These are phyloP conservation scores for Bisporella sp. DNA, from an alignment of 2,329 filamentous ascomycete species.

Conservation along the genomic window DNA sequence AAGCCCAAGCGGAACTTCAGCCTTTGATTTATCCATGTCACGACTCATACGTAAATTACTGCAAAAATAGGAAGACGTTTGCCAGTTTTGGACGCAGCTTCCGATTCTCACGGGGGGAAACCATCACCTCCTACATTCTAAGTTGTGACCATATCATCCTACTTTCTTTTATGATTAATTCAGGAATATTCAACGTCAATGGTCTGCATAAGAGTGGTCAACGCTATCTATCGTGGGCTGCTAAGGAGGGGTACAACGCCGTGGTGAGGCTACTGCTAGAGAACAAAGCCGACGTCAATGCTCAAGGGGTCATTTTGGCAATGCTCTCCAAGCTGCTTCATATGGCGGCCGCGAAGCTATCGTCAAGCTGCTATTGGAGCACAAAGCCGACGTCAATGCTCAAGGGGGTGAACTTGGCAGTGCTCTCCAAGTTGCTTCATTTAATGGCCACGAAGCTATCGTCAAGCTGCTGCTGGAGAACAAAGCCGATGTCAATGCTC, in stretches of 20 bases:
- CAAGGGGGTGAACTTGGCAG: too few species aligned
- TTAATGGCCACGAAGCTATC: too few species aligned
- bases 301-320: too few species aligned
- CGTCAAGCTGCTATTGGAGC: too few species aligned
- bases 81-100: not conserved
- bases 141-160: not conserved
- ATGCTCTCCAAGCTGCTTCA: too few species aligned
- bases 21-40: not conserved
- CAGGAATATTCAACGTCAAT: not conserved
- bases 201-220: not conserved
- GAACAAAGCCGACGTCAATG: not conserved
- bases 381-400: too few species aligned
- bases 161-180: not conserved
- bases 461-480: too few species aligned
- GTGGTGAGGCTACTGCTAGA: not conserved
- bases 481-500: too few species aligned
- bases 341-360: too few species aligned
- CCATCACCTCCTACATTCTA: not conserved
- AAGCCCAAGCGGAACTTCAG: not conserved
- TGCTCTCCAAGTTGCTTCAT: too few species aligned
- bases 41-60: not conserved
- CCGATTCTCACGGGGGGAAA: slow-evolving; percentile 1
- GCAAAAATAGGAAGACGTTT: not conserved
- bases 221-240: not conserved
- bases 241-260: not conserved